Percentiles rank a stretch among this genome's conserved stretches.
Conservation (phyloP, 106 monocot genomes). For the Amphibolis antarctica region DNA sequence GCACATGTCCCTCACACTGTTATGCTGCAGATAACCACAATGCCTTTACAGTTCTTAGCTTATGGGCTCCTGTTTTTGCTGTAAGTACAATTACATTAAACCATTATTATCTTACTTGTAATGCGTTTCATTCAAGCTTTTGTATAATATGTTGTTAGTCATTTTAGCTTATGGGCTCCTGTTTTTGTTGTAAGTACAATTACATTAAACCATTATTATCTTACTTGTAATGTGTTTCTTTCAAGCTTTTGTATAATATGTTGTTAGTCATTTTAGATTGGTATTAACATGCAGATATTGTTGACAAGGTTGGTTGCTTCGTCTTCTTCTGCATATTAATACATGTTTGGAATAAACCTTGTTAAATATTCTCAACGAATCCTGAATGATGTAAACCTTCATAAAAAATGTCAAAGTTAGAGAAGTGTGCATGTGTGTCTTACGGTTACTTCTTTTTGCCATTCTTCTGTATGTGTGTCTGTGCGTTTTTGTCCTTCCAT, state of each 20-base stretch:
- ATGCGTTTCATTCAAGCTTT: not conserved
- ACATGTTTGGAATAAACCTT: too few species aligned
- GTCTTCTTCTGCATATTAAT: too few species aligned
- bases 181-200: conserved; percentile 55
- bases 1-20: not conserved
- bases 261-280: conserved; percentile 24
- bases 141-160: not conserved
- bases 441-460: too few species aligned
- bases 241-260: not conserved
- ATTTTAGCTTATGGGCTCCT: conserved; percentile 73
- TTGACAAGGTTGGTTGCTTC: too few species aligned
- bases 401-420: too few species aligned
- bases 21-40: conserved; percentile 79
- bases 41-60: conserved; percentile 64
- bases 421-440: too few species aligned
- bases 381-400: too few species aligned
- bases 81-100: conserved; percentile 31
- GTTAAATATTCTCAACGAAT: too few species aligned
- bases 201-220: not conserved
- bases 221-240: not conserved
- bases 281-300: not conserved
- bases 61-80: conserved; percentile 80
- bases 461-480: too few species aligned
- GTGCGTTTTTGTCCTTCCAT: too few species aligned
- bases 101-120: not conserved